Evolutionary conservation across 768 basidiomycete species (phyloP), one percentile per base, ranked within the genome.

Genomic region (Gautieria morchelliformis): DNA sequence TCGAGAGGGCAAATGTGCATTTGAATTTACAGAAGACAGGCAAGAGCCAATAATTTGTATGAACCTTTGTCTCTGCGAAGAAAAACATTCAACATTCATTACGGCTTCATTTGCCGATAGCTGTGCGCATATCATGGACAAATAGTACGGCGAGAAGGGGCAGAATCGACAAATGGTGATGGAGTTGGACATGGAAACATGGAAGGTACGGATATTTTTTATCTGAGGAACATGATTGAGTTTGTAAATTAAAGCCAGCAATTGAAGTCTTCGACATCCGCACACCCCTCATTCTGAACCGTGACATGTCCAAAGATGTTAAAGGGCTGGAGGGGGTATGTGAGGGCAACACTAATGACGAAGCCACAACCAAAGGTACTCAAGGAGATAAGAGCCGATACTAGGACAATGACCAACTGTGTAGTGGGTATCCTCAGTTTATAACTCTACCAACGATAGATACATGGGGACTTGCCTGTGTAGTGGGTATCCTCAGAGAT

Each of bases 211-310:
- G 5, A 44, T 22, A 32, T 55, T 15, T 22, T 39, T 48, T 11
- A 17, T 39, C 32, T 30, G n/a, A 48, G 14, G 15, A 14, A 50
- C 14, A 3, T 44, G 56, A 44, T 56, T 30, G 22, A 40, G 33
- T 33, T 33, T 19, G 4, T 22, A n/a, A 42, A 32, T 1, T 44
- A 35, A 64, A 95, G 93, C 81, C 85, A 11, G 93, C 95, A 7
- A 96, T 90, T 63, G 80, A 92, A 60, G 79, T 87, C 0, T 96
- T 93, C 71, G 71, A 88, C 33, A 94, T 97, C 63, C 84, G 69
- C 0, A 75, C 85, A 60, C 75, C 89, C 2, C 75, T 74, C 59
- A 90, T 97, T 58, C 92, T 93, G 0, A 81, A 83, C 62, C 79
- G 93, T 35, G 75, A 80, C 3, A 74, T 80, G 37, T 79, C 82